Evolutionary conservation across 306 rosid genomes (phyloP).

Genomic region (Lathyrus oleraceus): DNA sequence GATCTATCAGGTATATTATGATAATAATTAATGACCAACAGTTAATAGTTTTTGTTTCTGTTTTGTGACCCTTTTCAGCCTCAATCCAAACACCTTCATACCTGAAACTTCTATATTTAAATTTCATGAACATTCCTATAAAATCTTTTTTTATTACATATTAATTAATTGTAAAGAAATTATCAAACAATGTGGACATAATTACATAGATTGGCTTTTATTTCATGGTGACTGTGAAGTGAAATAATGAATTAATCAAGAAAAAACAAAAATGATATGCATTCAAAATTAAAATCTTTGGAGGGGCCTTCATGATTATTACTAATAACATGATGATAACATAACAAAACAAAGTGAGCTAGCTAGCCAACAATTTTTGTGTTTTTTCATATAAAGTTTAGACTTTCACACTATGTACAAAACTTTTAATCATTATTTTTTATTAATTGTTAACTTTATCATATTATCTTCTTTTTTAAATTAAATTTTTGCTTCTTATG

Average conservation of each 20-base stretch:
- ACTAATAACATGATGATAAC: not conserved
- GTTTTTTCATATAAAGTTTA: constrained; percentile 5
- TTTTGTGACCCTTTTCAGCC: constrained; percentile 34
- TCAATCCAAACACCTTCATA: constrained; percentile 32
- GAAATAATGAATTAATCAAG: not conserved
- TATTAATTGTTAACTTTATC: not conserved
- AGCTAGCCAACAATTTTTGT: not conserved
- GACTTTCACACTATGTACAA: not conserved
- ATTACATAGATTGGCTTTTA: not conserved
- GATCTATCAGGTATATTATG: constrained; percentile 38
- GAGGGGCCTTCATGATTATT: constrained; percentile 21
- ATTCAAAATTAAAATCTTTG: constrained; percentile 19
- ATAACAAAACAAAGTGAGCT: not conserved
- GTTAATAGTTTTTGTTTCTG: constrained; percentile 25
- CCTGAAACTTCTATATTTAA: constrained; percentile 30
- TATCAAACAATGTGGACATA: not conserved
- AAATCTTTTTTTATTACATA: not conserved
- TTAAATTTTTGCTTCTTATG: too few relatives aligned
- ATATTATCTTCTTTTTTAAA: not conserved
- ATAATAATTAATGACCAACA: not conserved
- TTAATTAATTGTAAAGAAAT: not conserved
- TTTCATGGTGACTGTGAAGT: not conserved
- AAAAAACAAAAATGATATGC: constrained; percentile 3
- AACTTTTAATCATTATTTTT: constrained; percentile 11
- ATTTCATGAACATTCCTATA: not conserved